phyloP scores from a whole-genome alignment of 164 flowering plant species.

The Chimonanthus salicifolius region DNA sequence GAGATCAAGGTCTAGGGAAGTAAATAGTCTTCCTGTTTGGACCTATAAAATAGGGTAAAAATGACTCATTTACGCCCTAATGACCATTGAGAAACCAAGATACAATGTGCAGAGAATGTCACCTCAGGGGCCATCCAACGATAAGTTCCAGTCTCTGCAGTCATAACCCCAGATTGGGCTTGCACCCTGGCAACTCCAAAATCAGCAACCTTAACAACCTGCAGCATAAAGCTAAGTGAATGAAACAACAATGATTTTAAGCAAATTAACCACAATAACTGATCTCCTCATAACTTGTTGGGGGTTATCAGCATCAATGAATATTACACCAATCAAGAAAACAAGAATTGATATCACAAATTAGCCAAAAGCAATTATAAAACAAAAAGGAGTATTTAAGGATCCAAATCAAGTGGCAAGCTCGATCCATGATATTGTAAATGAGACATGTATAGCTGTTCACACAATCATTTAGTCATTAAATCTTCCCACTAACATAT shows the following conservation, averaged over 20 bases:
- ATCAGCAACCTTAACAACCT: slow-evolving; percentile 97
- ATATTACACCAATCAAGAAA: too few species aligned
- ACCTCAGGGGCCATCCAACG: slow-evolving; percentile 99
- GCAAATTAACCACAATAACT: not conserved
- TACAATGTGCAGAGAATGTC: not conserved
- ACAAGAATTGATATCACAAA: not conserved
- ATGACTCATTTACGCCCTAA: too few species aligned
- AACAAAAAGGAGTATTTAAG: not conserved
- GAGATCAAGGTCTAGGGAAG: too few species aligned
- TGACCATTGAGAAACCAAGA: not conserved
- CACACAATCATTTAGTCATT: not conserved
- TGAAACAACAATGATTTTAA: not conserved
- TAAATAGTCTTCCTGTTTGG: not conserved
- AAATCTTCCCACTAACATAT: too few species aligned
- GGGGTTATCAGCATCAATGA: not conserved
- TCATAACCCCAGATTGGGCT: slow-evolving; percentile 87
- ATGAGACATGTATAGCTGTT: not conserved
- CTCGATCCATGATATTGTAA: too few species aligned
- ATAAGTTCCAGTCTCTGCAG: slow-evolving; percentile 98
- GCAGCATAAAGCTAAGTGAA: slow-evolving; percentile 3
- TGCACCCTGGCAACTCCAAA: slow-evolving; percentile 97
- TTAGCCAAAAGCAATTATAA: not conserved
- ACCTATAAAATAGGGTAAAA: not conserved
- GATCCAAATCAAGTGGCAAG: not conserved
- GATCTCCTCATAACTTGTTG: not conserved